Evolutionary conservation across 1,139 yeast genomes (phyloP).

Genomic region (Saccharomycopsis hybrid): DNA sequence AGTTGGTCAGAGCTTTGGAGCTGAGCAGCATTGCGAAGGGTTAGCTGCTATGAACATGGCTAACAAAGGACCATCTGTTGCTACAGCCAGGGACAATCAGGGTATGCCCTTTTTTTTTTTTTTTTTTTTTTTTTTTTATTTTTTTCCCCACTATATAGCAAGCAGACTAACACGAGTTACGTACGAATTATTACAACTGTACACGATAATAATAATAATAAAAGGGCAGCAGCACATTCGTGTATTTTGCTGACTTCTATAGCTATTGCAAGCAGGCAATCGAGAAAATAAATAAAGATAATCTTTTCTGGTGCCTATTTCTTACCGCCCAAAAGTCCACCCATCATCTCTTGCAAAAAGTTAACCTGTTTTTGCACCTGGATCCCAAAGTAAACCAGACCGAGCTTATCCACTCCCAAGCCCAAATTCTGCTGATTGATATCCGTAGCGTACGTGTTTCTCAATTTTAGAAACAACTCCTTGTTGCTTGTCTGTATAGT

Average conservation of each 20-base stretch:
- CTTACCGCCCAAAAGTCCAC: constrained; percentile 46
- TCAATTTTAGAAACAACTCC: constrained; percentile 46
- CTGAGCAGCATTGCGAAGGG: constrained; percentile 32
- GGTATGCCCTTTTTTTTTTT: too few species aligned
- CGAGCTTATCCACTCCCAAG: constrained; percentile 46
- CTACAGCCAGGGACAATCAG: too few species aligned
- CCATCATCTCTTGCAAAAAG: constrained; percentile 79
- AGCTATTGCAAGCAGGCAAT: too few species aligned
- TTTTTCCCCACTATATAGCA: too few species aligned
- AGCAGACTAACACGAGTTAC: too few species aligned
- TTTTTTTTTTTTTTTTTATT: too few species aligned
- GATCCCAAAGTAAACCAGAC: constrained; percentile 52
- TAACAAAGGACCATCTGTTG: too few species aligned
- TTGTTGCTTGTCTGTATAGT: constrained; percentile 51
- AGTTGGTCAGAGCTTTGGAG: constrained; percentile 59
- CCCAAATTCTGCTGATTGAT: constrained; percentile 33
- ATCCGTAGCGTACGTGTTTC: constrained; percentile 41
- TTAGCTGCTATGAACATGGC: not conserved
- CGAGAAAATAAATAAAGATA: not conserved
- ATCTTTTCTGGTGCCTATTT: not conserved
- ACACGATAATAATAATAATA: too few species aligned
- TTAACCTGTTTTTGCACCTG: constrained; percentile 53
- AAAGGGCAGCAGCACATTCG: too few species aligned
- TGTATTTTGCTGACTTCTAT: too few species aligned
- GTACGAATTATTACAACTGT: too few species aligned